Evolutionary conservation across 1,139 yeast genomes (phyloP), one percentile per base, ranked within the genome.

Genomic region (Scheffersomyces illinoinensis): DNA sequence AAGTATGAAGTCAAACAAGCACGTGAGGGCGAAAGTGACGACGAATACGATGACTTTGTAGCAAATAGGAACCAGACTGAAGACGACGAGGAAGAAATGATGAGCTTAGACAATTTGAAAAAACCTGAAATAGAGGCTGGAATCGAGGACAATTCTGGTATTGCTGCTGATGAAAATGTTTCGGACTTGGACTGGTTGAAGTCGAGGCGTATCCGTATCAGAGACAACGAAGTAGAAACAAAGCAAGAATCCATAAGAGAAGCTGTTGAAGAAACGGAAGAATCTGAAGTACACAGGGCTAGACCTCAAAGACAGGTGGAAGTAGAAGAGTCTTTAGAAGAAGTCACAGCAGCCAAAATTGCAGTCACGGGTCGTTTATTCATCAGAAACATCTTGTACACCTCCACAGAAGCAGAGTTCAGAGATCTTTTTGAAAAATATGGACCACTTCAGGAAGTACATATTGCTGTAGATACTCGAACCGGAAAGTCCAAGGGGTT

Each of bases 401-500:
- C 90, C 0, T 86, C 97, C 2, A 84, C 90, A 0, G 98, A 93
- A 71, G 85, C 85, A 1, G 99, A 95, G 58, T 89, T 93, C 69
- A 76, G 79, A 52, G 75, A 80, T 2, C 76, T 93, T 26, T 89
- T 90, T 68, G 66, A 77, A 4, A 66, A 71, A 8, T 90, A 74
- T 64, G 96, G 96, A 14, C 72, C 78, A 4, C 75, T 90, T 54
- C 88, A 86, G 63, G 95, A 90, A 74, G 97, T 93, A 0, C 99
- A 95, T 72, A 79, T 95, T 65, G 98, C 99, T 0, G 76, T 93
- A 50, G 98, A 95, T 70, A 89, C 97, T 2, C 85, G 96, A 74
- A 91, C 96, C 0, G 96, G 96, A 10, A 86, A 88, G 67, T 89
- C 97, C 1, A 95, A 95, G 73, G 99, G 99, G 0, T 92, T 92